Base-by-base conservation (phyloP, 768 basidiomycete species). In the Mycena rosella region DNA sequence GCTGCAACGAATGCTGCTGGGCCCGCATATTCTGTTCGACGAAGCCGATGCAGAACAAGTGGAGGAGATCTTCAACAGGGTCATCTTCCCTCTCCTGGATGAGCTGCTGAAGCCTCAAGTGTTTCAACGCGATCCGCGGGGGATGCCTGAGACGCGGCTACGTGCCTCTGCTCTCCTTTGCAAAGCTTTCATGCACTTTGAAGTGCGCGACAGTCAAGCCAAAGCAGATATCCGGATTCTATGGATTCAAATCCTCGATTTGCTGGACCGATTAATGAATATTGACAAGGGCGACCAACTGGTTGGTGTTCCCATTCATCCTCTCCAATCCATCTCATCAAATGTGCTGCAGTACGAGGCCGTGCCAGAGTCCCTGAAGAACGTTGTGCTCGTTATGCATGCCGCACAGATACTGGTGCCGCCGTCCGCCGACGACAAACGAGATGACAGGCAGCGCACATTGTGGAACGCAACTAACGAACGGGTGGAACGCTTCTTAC, bases 161-260 rank as follows among this genome's bases (percentile, higher is more conserved):
- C 87, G 94, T 30, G 96, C 93, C 5, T 92, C 91, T 30, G 94
- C 92, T n/a, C 80, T 99, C 62, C 83, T 98, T 36, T 98, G 96
- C 86, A 98, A 98, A 81, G 89, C 90, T 14, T 99, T 99, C 81
- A 92, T 99, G 87, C 95, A 97, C 73, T 93, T 96, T 65, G 92
- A 96, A 69, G 84, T 95, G 45, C 87, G 91, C 15, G 90, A 95
- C 60, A 87, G 82, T 51, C 83, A 86, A 68, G 81, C 79, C 14
- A 82, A 86, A 47, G 82, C 86, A 18, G 90, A 94, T 76, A 88
- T 94, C 54, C 83, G 88, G 38, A 83, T 92, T 30, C 76, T 96
- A 47, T 99, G 97, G 93, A 90, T 96, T 70, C 89, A 91, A 72
- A 91, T 99, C 17, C 80, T 99, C 62, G 96, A 97, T 74, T 82